A percentile compares a stretch with the other conserved stretches of the same genome.
Evolutionary conservation across 805 yeast species (phyloP).

Genomic region (Debaryomyces prosopidis): DNA sequence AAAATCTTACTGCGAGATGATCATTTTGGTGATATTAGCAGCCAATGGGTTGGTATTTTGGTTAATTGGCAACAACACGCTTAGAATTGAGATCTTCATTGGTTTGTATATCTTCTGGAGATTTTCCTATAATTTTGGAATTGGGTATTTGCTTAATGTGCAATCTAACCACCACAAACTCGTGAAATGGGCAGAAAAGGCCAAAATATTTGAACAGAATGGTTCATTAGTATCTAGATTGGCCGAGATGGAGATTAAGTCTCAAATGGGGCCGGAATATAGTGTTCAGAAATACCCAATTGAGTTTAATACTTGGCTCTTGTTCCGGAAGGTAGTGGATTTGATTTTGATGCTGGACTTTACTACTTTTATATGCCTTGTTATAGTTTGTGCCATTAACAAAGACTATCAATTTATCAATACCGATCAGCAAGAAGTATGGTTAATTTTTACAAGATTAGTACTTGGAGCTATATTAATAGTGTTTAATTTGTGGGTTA

Average conservation of each 20-base stretch:
- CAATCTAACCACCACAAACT: conserved; percentile 62
- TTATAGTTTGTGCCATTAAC: conserved; percentile 47
- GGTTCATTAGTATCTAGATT: conserved; percentile 39
- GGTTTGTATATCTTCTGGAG: conserved; percentile 73
- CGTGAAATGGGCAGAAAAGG: conserved; percentile 50
- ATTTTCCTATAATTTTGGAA: conserved; percentile 73
- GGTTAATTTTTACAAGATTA: conserved; percentile 52
- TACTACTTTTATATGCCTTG: conserved; percentile 68
- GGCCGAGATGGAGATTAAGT: conserved; percentile 28
- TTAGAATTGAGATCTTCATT: conserved; percentile 43
- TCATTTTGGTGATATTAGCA: conserved; percentile 47
- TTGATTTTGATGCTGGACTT: conserved; percentile 84
- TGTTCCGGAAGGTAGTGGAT: conserved; percentile 78
- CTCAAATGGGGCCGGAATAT: conserved; percentile 41
- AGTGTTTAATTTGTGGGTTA: conserved; percentile 79
- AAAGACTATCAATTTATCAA: conserved; percentile 37
- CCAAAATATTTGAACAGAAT: conserved; percentile 24
- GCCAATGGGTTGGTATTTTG: conserved; percentile 34
- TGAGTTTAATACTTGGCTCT: conserved; percentile 81
- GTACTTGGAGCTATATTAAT: conserved; percentile 60
- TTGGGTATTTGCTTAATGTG: conserved; percentile 63
- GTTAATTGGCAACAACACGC: conserved; percentile 21
- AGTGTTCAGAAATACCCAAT: conserved; percentile 46
- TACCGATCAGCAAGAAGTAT: conserved; percentile 33
- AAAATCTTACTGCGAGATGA: conserved; percentile 65